phyloP scores from a whole-genome alignment of 192 early-diverging fungal genomes.

The Oehlia diaphana region DNA sequence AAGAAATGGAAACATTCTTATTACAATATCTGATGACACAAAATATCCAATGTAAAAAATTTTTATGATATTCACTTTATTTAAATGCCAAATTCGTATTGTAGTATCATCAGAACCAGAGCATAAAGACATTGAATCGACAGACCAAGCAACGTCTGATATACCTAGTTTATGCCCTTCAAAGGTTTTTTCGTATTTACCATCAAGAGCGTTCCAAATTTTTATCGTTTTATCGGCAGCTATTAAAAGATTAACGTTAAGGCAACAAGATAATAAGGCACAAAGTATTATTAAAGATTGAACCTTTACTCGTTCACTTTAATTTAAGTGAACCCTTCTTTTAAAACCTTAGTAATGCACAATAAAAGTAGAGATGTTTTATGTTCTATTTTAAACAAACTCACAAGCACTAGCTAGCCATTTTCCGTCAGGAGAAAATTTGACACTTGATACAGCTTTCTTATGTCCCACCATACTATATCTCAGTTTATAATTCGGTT shows the following conservation, averaged over 20 bases:
- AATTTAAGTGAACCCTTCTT: background rate
- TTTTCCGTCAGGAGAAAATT: constrained; percentile 97
- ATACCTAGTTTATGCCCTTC: constrained; percentile 91
- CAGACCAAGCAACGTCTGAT: constrained; percentile 95
- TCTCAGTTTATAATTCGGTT: constrained; percentile 83
- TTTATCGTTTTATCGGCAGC: constrained; percentile 95
- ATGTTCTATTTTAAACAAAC: constrained; percentile 26
- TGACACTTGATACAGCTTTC: constrained; percentile 91
- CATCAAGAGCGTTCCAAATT: constrained; percentile 88
- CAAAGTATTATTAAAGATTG: background rate
- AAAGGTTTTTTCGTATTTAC: constrained; percentile 80
- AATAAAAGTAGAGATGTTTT: background rate
- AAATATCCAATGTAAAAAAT: no score
- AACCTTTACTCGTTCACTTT: background rate
- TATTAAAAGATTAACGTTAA: constrained; percentile 32
- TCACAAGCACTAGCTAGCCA: constrained; percentile 91
- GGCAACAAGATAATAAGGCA: background rate
- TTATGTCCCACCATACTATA: constrained; percentile 92
- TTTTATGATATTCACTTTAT: constrained; percentile 53
- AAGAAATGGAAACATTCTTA: constrained; percentile 9
- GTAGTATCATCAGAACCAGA: constrained; percentile 96
- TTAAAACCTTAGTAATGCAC: background rate
- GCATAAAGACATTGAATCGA: constrained; percentile 84
- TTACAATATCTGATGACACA: background rate
- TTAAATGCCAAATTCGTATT: constrained; percentile 89